A percentile compares a stretch with the other conserved stretches of the same genome.
Conservation (phyloP, 2,329 filamentous ascomycete genomes). For the Diaporthe ampelina region DNA sequence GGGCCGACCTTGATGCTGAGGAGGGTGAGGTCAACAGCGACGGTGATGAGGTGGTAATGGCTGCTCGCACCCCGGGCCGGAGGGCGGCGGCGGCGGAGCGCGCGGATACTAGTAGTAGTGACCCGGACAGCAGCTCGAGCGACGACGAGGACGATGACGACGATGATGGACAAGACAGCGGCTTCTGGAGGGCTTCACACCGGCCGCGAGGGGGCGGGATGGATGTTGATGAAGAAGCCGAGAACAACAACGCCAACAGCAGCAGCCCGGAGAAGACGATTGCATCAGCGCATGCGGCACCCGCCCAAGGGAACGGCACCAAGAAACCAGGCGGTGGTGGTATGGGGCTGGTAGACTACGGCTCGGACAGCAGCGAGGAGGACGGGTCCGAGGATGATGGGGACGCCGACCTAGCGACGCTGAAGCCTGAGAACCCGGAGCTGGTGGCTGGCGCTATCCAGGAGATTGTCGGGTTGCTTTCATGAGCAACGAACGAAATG, state of each 20-base stretch:
- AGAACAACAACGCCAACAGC: not conserved
- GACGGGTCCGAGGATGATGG: conserved; percentile 38
- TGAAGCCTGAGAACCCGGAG: conserved; percentile 41
- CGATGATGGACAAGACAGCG: not conserved
- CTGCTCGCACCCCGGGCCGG: not conserved
- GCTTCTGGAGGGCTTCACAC: not conserved
- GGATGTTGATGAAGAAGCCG: not conserved
- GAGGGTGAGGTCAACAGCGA: conserved; percentile 47
- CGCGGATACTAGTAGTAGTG: conserved; percentile 39
- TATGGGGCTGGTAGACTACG: conserved; percentile 37
- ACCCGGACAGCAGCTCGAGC: conserved; percentile 38
- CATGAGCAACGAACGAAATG: conserved; percentile 9
- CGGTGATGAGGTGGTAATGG: conserved; percentile 40
- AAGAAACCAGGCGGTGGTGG: not conserved
- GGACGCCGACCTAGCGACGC: conserved; percentile 16
- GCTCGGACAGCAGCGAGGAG: conserved; percentile 33
- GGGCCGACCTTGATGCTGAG: conserved; percentile 37
- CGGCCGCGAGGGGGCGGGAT: not conserved
- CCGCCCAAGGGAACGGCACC: not conserved
- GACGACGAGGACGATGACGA: conserved; percentile 24
- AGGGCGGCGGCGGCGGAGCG: not conserved
- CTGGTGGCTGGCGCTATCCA: conserved; percentile 39
- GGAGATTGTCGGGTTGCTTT: conserved; percentile 40
- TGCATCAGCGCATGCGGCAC: not conserved
- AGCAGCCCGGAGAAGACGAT: not conserved